Base-by-base conservation (phyloP, 2,329 filamentous ascomycete species). In the Trichoderma semiorbis region DNA sequence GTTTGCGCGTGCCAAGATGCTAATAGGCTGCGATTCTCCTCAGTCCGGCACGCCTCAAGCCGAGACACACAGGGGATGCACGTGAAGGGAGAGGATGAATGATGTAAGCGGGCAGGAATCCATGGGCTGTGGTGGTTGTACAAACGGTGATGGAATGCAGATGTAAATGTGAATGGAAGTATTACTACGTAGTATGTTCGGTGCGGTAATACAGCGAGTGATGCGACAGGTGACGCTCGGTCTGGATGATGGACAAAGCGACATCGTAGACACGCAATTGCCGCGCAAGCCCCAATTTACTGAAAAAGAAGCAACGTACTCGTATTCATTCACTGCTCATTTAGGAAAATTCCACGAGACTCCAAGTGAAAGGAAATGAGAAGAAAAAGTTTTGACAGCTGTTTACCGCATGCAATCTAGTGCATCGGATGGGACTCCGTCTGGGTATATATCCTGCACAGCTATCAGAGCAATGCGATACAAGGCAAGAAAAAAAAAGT, bases 241-340 rank as follows among this genome's bases (percentile, higher is more conserved):
- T n/a, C 36, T 30, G 26, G 39, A 43, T 34, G n/a, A 18, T 34
- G 21, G 53, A 11, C 28, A 30, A 7, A 12, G 18, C 65, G 26
- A 16, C 34, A 34, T 43, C 39, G 39, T n/a, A 68, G 36, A 60
- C 39, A 57, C 55, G 66, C 66, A 69, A 69, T 60, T 39, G 66
- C 66, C 66, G 55, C 66, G 66, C 55, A 60, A 69, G 36, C 65
- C 55, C 18, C 28, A 30, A 21, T 32, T 58, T 53, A 14, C 36
- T 32, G 16, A 30, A 47, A 28, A n/a, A 24, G 18, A 2, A 21
- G 57, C 57, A 32, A n/a, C 57, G 55, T 32, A 30, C 43, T 50
- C 47, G n/a, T 50, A 50, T 50, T 47, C 16, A 43, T 43, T 43
- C n/a, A 43, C 43, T 50, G 43, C 43, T 50, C 43, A 50, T n/a